Evolutionary conservation across 768 basidiomycete species (phyloP), one percentile per base, ranked within the genome.

Genomic region (Lactarius hatsudake): DNA sequence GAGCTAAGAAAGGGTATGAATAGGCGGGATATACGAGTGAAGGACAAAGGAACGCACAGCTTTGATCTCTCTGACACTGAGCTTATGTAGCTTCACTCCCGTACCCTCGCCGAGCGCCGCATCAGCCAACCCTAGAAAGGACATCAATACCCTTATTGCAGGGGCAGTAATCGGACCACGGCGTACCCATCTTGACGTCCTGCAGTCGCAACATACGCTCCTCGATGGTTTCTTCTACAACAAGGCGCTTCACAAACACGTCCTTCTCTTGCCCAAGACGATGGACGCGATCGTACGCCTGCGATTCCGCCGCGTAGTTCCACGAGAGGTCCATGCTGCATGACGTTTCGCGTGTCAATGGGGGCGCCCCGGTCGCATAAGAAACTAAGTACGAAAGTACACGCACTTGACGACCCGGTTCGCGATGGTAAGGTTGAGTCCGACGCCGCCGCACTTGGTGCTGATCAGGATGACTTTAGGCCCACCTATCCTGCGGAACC

Each of bases 131-230:
- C 84, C 84, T 81, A 5, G 17, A 32, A 59, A n/a, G n/a, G 26
- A n/a, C 61, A 28, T 45, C 6, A 43, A 32, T 36, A 17, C 30
- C 23, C 13, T 7, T 6, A n/a, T 45, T 15, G 23, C 13, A 38
- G 12, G 9, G 17, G n/a, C 34, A 36, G 5, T 30, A 32, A 38
- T 36, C 4, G n/a, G 54, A 42, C 59, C 2, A 64, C 2, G 20
- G 72, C 80, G 36, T 57, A 83, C 85, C 82, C 51, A 78, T 79
- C 77, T 91, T 91, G 17, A 86, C 84, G 8, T 87, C 84, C 73
- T 92, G 90, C 13, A 94, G 77, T 23, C 78, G 79, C 55, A 91
- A 77, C 81, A 94, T 90, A 26, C 87, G 84, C 72, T 93, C 88
- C 75, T 94, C 93, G 61, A 90, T 87, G 2, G 89, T 89, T 70